phyloP scores from a whole-genome alignment of 73 alveolate genomes.

The Stentor roeselii region DNA sequence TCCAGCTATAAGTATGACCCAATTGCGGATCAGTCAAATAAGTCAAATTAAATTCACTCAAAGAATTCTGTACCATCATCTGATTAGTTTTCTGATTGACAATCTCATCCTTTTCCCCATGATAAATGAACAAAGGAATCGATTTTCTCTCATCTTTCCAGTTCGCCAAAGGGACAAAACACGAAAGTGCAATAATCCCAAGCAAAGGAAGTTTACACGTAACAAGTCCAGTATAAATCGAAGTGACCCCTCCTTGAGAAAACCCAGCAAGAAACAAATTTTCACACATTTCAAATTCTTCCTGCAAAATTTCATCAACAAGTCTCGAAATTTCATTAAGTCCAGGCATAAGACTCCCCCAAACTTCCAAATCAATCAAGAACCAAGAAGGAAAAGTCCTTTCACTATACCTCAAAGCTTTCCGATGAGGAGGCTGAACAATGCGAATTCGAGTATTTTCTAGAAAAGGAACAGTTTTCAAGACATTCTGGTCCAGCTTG shows the following conservation, averaged over 20 bases:
- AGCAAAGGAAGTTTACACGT: constrained; percentile 2
- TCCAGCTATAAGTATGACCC: constrained; percentile 13
- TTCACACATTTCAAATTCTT: background rate
- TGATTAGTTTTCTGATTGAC: background rate
- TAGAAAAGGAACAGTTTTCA: background rate
- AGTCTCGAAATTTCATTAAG: constrained; percentile 17
- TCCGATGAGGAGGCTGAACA: background rate
- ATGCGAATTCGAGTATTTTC: background rate
- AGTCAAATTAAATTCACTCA: background rate
- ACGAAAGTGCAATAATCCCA: constrained; percentile 4
- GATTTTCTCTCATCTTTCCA: background rate
- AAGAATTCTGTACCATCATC: background rate
- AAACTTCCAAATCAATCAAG: background rate
- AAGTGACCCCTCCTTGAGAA: constrained; percentile 18
- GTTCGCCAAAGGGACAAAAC: background rate
- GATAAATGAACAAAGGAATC: constrained; percentile 27
- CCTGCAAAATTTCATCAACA: constrained; percentile 15
- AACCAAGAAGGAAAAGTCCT: constrained; percentile 8
- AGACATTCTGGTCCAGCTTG: background rate
- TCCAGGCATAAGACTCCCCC: background rate
- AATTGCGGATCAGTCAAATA: background rate
- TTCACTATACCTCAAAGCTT: background rate
- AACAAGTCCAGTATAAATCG: constrained; percentile 24
- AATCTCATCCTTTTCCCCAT: constrained; percentile 13
- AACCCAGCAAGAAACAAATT: constrained; percentile 30